Evolutionary conservation across 257 asterid species (phyloP).

Genomic region (Paulownia fortunei): DNA sequence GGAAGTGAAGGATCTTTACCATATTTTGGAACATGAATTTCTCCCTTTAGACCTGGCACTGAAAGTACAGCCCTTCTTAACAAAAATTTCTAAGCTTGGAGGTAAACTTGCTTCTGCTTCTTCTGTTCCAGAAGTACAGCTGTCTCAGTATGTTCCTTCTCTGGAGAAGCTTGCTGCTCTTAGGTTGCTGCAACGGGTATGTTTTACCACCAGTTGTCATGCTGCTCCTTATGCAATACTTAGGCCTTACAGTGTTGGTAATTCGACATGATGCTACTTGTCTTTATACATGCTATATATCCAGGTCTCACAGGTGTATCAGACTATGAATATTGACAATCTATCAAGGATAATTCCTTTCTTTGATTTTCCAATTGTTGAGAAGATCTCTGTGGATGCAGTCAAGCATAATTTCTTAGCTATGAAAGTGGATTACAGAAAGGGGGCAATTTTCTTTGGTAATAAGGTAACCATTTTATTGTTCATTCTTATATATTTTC

Average conservation of each 20-base stretch:
- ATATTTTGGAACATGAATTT: conserved; percentile 73
- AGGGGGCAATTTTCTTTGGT: conserved; percentile 82
- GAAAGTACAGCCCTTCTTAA: conserved; percentile 71
- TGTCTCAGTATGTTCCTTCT: conserved; percentile 70
- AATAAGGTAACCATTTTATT: conserved; percentile 58
- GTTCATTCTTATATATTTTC: not conserved
- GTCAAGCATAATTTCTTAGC: conserved; percentile 71
- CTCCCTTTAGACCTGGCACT: conserved; percentile 72
- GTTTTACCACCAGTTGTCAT: not conserved
- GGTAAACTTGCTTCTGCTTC: conserved; percentile 79
- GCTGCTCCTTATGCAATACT: not conserved
- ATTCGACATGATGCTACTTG: conserved; percentile 1
- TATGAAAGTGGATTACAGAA: conserved; percentile 77
- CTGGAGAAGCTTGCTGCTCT: conserved; percentile 85
- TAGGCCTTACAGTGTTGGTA: not conserved
- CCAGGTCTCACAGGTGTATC: conserved; percentile 92
- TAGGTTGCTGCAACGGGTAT: conserved; percentile 87
- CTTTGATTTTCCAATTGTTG: conserved; percentile 72
- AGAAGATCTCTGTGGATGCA: conserved; percentile 91
- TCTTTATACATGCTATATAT: conserved; percentile 21
- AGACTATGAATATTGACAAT: conserved; percentile 70
- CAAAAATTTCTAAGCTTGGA: conserved; percentile 78
- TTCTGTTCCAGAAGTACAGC: conserved; percentile 72
- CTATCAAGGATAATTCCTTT: conserved; percentile 73
- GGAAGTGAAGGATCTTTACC: conserved; percentile 85